Conservation (phyloP, 441 rosid genomes). For the Gossypium davidsonii region DNA sequence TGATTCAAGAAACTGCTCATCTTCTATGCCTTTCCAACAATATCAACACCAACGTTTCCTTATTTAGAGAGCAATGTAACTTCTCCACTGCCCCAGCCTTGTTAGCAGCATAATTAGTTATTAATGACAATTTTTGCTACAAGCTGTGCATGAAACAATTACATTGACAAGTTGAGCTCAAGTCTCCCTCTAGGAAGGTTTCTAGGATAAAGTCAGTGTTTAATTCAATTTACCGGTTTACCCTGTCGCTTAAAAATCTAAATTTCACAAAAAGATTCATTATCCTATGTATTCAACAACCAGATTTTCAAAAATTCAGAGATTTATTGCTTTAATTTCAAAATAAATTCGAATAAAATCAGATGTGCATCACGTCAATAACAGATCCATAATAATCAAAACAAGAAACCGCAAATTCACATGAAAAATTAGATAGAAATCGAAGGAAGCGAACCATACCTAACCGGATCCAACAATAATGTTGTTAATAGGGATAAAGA, state of each 20-base stretch:
- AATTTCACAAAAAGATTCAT: neutral
- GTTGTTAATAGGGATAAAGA: slow-evolving; percentile 66
- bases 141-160: neutral
- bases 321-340: neutral
- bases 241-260: neutral
- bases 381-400: neutral
- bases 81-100: too few relatives aligned
- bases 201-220: neutral
- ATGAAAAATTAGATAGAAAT: neutral
- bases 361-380: neutral
- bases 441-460: slow-evolving; percentile 15
- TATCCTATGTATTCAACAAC: neutral
- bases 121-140: neutral
- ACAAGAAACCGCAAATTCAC: neutral
- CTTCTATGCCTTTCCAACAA: neutral
- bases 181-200: neutral
- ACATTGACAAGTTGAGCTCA: neutral
- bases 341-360: neutral
- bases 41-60: too few relatives aligned
- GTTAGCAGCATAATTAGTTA: too few relatives aligned
- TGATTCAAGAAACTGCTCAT: neutral
- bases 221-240: neutral
- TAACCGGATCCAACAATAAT: slow-evolving; percentile 56
- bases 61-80: too few relatives aligned
- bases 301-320: neutral